These are phyloP conservation scores for Clarireedia hainanense DNA, from an alignment of 2,329 filamentous ascomycete genomes.

Conservation along the genomic window DNA sequence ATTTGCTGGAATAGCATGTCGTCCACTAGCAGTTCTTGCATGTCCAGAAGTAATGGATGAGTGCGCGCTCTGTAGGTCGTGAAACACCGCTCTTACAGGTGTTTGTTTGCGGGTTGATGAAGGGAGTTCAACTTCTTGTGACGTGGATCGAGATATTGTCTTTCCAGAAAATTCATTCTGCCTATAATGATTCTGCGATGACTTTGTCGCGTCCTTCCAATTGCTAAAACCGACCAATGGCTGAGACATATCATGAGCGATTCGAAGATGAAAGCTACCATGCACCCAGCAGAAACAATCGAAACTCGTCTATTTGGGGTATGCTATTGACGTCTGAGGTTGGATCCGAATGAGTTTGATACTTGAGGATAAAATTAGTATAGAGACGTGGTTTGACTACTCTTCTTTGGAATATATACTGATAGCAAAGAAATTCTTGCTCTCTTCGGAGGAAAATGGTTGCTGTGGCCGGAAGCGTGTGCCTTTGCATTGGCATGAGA, in stretches of 20 bases:
- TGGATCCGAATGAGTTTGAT: too few relatives aligned
- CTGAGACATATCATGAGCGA: neutral
- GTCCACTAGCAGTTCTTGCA: constrained; percentile 12
- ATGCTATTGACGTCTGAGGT: too few relatives aligned
- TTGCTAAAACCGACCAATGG: neutral
- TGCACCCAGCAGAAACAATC: too few relatives aligned
- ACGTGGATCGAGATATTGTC: constrained; percentile 4
- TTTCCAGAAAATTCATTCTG: neutral
- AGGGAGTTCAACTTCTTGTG: neutral
- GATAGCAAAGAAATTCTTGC: too few relatives aligned
- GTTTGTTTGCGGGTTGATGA: constrained; percentile 11
- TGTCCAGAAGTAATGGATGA: constrained; percentile 25
- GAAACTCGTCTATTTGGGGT: too few relatives aligned
- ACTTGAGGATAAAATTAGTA: too few relatives aligned
- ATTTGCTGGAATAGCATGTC: constrained; percentile 5
- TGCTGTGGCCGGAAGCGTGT: too few relatives aligned
- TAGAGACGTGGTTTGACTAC: too few relatives aligned
- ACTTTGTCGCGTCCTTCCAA: neutral
- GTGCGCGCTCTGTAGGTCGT: constrained; percentile 24
- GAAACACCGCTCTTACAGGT: constrained; percentile 20
- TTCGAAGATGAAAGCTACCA: neutral
- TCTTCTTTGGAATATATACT: too few relatives aligned
- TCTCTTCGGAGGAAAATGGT: too few relatives aligned
- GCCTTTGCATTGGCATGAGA: too few relatives aligned
- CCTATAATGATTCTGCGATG: constrained; percentile 1